phyloP scores from a whole-genome alignment of 2,329 filamentous ascomycete species.

The Cladobotryum protrusum region DNA sequence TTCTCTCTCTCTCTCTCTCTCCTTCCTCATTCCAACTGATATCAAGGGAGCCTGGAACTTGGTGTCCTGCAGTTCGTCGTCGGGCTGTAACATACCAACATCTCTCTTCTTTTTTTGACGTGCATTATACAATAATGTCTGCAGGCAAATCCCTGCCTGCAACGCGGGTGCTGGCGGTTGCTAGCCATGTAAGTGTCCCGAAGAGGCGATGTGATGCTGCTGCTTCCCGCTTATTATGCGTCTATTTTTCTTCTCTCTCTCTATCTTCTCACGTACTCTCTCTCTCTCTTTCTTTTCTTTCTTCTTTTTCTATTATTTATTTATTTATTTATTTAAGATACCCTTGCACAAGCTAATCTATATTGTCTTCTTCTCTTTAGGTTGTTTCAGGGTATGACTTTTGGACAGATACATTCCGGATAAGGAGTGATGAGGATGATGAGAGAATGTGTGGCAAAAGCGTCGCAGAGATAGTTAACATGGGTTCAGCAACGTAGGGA shows the following conservation, averaged over 20 bases:
- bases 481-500: slow-evolving; percentile 77
- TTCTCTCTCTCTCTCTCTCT: too few species aligned
- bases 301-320: too few species aligned
- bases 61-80: too few species aligned
- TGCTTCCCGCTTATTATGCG: not conserved
- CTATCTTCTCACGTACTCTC: not conserved
- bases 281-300: too few species aligned
- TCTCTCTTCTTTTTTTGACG: too few species aligned
- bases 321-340: too few species aligned
- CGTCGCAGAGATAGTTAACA: slow-evolving; percentile 12
- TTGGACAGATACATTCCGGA: not conserved
- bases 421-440: not conserved
- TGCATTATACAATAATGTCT: slow-evolving; percentile 1
- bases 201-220: too few species aligned
- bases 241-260: not conserved
- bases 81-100: too few species aligned
- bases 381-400: slow-evolving; percentile 37
- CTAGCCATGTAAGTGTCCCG: slow-evolving; percentile 75
- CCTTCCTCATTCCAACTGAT: not conserved
- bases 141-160: slow-evolving; percentile 37
- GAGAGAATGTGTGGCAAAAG: not conserved
- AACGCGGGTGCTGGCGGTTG: slow-evolving; percentile 73
- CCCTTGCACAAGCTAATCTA: not conserved
- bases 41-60: not conserved
- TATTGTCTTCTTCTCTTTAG: slow-evolving; percentile 19